Percentiles rank a stretch among this genome's conserved stretches.
phyloP scores from a whole-genome alignment of 129 eudicot species.

The Glebionis coronaria region DNA sequence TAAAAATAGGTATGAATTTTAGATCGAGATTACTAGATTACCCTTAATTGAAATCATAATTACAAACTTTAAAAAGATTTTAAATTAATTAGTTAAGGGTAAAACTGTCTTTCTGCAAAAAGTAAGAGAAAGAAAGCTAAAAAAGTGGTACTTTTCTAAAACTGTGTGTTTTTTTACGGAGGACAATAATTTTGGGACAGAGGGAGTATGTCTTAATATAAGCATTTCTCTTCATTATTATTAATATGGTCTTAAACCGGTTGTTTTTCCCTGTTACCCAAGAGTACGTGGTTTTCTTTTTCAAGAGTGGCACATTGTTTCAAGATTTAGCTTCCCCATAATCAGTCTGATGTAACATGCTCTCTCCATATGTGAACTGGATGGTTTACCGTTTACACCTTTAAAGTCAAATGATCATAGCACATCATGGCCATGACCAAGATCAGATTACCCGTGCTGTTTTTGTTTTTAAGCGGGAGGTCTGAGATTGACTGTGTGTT shows the following conservation, averaged over 20 bases:
- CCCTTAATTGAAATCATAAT: too few species aligned
- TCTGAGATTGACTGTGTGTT: neutral
- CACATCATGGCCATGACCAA: constrained; percentile 16
- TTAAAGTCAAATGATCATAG: constrained; percentile 6
- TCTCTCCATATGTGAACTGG: neutral
- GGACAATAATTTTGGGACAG: too few species aligned
- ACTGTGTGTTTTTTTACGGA: too few species aligned
- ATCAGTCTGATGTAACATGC: neutral
- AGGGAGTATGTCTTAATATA: neutral
- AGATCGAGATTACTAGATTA: too few species aligned
- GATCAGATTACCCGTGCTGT: neutral
- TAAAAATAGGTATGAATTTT: too few species aligned
- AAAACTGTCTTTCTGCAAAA: too few species aligned
- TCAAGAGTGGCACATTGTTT: constrained; percentile 22
- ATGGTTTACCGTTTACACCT: constrained; percentile 13
- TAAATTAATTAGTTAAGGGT: too few species aligned
- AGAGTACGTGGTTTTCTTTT: neutral
- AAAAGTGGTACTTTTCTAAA: too few species aligned
- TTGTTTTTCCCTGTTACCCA: neutral
- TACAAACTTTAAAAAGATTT: too few species aligned
- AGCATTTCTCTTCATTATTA: neutral
- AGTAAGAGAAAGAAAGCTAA: too few species aligned
- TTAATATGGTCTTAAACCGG: neutral
- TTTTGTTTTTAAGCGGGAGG: neutral
- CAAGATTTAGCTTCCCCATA: constrained; percentile 11